Conservation (phyloP, 1,284 basidiomycete genomes). For the Marasmius oreades region DNA sequence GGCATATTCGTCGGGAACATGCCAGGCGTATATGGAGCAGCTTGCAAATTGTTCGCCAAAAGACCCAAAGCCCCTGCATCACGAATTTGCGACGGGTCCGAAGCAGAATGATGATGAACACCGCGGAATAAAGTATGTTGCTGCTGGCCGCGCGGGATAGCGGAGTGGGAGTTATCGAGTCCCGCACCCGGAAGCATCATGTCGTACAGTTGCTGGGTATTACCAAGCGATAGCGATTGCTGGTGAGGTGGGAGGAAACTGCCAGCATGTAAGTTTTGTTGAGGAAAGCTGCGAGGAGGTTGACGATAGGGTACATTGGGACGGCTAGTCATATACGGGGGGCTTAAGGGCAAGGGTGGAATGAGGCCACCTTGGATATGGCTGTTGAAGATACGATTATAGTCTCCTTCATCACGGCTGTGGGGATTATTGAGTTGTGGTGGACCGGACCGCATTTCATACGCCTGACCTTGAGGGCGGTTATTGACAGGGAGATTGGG, state of each 20-base stretch:
- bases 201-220: slow-evolving; percentile 72
- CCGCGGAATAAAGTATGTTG: slow-evolving; percentile 67
- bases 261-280: slow-evolving; percentile 50
- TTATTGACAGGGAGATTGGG: slow-evolving; percentile 40
- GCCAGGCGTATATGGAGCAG: slow-evolving; percentile 38
- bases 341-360: slow-evolving; percentile 30
- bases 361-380: slow-evolving; percentile 28
- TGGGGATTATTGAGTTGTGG: slow-evolving; percentile 25
- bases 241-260: slow-evolving; percentile 51
- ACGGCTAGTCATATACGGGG: slow-evolving; percentile 46
- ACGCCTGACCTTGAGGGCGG: slow-evolving; percentile 46
- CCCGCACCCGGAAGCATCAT: slow-evolving; percentile 62
- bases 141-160: slow-evolving; percentile 71
- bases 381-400: slow-evolving; percentile 50
- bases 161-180: slow-evolving; percentile 55
- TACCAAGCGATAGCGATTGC: slow-evolving; percentile 61
- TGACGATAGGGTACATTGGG: slow-evolving; percentile 55
- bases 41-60: slow-evolving; percentile 50
- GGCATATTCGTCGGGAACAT: slow-evolving; percentile 49
- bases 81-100: slow-evolving; percentile 68
- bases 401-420: slow-evolving; percentile 57
- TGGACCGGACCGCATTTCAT: slow-evolving; percentile 38
- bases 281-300: slow-evolving; percentile 46
- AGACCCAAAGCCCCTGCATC: slow-evolving; percentile 64
- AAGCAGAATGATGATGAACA: slow-evolving; percentile 74